Base-by-base conservation (phyloP, 768 basidiomycete genomes). In the Rhodotorula paludigena region DNA sequence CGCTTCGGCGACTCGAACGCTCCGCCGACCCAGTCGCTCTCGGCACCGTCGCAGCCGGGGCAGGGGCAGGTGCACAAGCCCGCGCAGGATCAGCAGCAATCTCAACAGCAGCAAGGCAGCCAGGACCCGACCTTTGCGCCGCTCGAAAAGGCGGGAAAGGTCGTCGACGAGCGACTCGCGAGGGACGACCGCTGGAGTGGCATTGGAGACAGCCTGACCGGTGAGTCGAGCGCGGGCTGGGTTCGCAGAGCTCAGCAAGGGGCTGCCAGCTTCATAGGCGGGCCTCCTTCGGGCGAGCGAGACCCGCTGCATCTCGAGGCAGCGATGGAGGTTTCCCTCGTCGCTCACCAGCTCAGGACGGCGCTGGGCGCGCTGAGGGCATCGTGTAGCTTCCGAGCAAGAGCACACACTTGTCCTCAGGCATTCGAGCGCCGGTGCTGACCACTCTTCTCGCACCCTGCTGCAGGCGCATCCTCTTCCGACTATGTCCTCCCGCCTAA, bases 401-500 rank as follows among this genome's bases (percentile, higher is more conserved):
- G n/a, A n/a, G n/a, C n/a, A n/a, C n/a, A n/a, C n/a, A n/a, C n/a
- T n/a, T n/a, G n/a, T n/a, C n/a, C n/a, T n/a, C n/a, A n/a, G n/a
- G n/a, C 5, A 14, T 28, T n/a, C 45, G 14, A 8, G 16, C 45
- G 14, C 45, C 15, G 7, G 15, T 47, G n/a, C n/a, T n/a, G n/a
- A 20, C 41, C 41, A 20, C 41, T 41, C 41, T 41, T 20, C 41
- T 33, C 20, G 39, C 18, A n/a, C n/a, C 5, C 57, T 32, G 10
- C 9, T 5, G 32, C 60, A 72, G 74, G 61, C n/a, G 67, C 64
- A n/a, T 59, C 69, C 20, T 75, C 74, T 0, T 48, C 57, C 52
- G 73, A 75, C 57, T 75, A 75, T 42, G 67, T 69, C n/a, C 49
- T 69, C 0, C 68, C 73, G 3, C 73, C 66, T 7, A 73, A 60